A percentile compares a stretch with the other conserved stretches of the same genome.
phyloP scores from a whole-genome alignment of 1,139 yeast genomes.

The Barnettozyma hawaiiensis region DNA sequence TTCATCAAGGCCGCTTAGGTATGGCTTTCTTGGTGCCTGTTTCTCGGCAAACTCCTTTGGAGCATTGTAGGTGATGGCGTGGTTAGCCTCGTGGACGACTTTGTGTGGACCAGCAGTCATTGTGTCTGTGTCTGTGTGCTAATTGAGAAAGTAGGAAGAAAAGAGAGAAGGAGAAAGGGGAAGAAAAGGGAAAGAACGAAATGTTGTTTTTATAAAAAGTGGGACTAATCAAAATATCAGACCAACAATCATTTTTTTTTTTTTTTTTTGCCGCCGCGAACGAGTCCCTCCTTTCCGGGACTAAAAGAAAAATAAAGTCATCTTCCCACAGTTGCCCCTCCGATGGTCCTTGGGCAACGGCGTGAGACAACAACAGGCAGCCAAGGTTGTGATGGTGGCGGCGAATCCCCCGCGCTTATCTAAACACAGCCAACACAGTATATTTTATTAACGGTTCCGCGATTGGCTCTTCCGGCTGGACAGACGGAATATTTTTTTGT shows the following conservation, averaged over 20 bases:
- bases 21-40: constrained; percentile 52
- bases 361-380: too few species aligned
- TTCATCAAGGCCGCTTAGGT: constrained; percentile 45
- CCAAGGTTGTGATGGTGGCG: too few species aligned
- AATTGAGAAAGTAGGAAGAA: not conserved
- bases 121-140: not conserved
- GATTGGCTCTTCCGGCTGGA: not conserved
- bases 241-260: too few species aligned
- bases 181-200: not conserved
- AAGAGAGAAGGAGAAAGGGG: not conserved
- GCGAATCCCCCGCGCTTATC: not conserved
- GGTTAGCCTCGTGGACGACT: constrained; percentile 81
- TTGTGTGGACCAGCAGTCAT: constrained; percentile 15
- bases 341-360: constrained; percentile 5
- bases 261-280: constrained; percentile 1
- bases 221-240: too few species aligned
- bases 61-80: constrained; percentile 55
- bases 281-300: constrained; percentile 2
- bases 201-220: not conserved
- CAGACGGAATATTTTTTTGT: not conserved
- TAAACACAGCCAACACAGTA: too few species aligned
- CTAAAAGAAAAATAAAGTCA: too few species aligned
- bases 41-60: constrained; percentile 72
- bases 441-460: not conserved
- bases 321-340: constrained; percentile 4